Base-by-base conservation (phyloP, 805 yeast species). In the Candida broadrunensis region DNA sequence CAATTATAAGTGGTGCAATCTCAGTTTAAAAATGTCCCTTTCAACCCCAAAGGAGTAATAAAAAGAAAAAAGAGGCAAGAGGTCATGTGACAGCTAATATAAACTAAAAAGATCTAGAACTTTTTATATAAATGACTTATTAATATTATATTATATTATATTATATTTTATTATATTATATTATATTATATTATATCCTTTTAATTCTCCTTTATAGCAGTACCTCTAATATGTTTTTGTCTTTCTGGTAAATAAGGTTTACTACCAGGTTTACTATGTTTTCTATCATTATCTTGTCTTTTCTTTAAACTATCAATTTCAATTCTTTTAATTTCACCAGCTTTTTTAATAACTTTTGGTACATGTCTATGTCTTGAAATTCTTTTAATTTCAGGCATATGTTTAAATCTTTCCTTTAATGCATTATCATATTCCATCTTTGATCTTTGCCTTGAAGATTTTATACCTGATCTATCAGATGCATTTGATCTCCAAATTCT, bases 311-410 rank as follows among this genome's bases (percentile, higher is more conserved):
- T 76, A 37, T 75, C 78, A 31, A 81, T 52, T 61, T 93, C 97
- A 42, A 76, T 72, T 15, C 80, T 65, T 70, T 93, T 91, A 60
- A 87, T 88, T 46, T 90, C 96, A 32, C 77, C 77, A 30, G 97
- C 97, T 63, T 84, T 87, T 77, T 90, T 91, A 50, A 93, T 78
- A 36, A 84, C 86, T 44, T 70, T 69, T 17, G 99, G 99, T 39
- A 91, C 73, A 60, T 93, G 97, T 62, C 99, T 81, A 67, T 93
- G 98, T 63, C 90, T 80, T 21, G 88, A 70, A 46, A 93, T 93
- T 54, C 97, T 77, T 56, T 80, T 80, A 56, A 93, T 85, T 64
- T 93, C 99, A 1, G 99, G 99, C 98, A 93, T 90, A 68, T 83
- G 83, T 68, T 87, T 87, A 74, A 79, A 93, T 59, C 96, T 78